These are phyloP conservation scores for Candida pini DNA, from an alignment of 805 yeast species.

Conservation along the genomic window DNA sequence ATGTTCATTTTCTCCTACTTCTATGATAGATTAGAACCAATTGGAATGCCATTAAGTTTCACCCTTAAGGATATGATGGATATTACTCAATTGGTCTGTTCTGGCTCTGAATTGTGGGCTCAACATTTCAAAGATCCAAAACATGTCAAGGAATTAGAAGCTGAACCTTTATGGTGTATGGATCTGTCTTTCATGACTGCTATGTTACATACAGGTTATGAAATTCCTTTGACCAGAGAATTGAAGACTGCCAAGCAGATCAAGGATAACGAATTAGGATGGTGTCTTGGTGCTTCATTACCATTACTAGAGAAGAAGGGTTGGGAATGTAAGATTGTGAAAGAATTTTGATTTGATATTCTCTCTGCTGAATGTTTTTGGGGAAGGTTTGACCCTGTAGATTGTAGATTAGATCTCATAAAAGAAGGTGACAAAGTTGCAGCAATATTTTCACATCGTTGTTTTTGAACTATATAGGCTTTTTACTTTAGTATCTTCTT, in stretches of 20 bases:
- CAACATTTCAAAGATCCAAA: conserved; percentile 58
- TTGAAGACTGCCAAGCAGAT: conserved; percentile 89
- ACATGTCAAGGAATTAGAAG: conserved; percentile 57
- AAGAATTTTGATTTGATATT: conserved; percentile 15
- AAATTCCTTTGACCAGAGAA: conserved; percentile 85
- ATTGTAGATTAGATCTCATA: conserved; percentile 4
- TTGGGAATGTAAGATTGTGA: conserved; percentile 60
- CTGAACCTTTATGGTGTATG: conserved; percentile 91
- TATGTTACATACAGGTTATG: conserved; percentile 92
- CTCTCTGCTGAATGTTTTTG: neutral
- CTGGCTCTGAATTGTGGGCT: conserved; percentile 74
- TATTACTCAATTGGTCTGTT: conserved; percentile 78
- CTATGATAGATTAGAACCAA: conserved; percentile 89
- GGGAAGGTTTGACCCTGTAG: conserved; percentile 2
- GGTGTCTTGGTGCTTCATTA: conserved; percentile 98
- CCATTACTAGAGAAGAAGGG: conserved; percentile 73
- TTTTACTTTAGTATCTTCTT: too few species aligned
- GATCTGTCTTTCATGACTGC: conserved; percentile 90
- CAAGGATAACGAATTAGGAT: conserved; percentile 86
- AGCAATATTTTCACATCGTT: too few species aligned
- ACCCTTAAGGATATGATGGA: conserved; percentile 79
- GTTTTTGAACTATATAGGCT: too few species aligned
- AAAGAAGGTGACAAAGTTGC: neutral
- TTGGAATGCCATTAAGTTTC: conserved; percentile 92
- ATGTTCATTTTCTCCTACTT: conserved; percentile 90